Percentiles rank a stretch among this genome's conserved stretches.
phyloP scores from a whole-genome alignment of 805 yeast species.

The Metschnikowia matae region DNA sequence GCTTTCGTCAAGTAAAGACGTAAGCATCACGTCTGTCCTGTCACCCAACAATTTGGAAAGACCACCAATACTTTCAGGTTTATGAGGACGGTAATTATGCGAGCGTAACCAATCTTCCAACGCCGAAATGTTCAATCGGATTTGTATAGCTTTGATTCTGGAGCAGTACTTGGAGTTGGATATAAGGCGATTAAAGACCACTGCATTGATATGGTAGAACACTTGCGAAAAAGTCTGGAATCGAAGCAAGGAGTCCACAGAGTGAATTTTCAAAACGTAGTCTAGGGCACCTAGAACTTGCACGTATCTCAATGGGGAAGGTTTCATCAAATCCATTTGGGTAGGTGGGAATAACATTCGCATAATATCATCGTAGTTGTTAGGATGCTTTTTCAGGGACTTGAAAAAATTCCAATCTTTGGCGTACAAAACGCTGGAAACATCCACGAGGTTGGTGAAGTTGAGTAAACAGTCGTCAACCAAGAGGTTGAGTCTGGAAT shows the following conservation, averaged over 20 bases:
- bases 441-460: conserved; percentile 79
- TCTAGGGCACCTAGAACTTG: conserved; percentile 86
- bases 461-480: conserved; percentile 68
- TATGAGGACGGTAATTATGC: conserved; percentile 47
- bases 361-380: conserved; percentile 68
- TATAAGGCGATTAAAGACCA: conserved; percentile 69
- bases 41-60: conserved; percentile 18
- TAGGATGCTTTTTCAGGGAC: conserved; percentile 38
- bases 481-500: conserved; percentile 52
- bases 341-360: conserved; percentile 83
- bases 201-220: conserved; percentile 70
- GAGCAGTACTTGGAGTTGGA: conserved; percentile 67
- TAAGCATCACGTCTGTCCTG: conserved; percentile 7
- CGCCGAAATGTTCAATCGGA: conserved; percentile 77
- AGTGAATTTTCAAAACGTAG: conserved; percentile 77
- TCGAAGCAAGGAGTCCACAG: conserved; percentile 71
- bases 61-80: conserved; percentile 32
- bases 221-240: conserved; percentile 77
- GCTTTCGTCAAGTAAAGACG: conserved; percentile 23
- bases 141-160: conserved; percentile 83
- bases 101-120: conserved; percentile 91
- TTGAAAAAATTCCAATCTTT: conserved; percentile 57
- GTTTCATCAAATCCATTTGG: conserved; percentile 71
- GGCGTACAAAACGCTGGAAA: conserved; percentile 70
- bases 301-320: conserved; percentile 81